Evolutionary conservation across 441 rosid species (phyloP).

Genomic region (Metrosideros polymorpha): DNA sequence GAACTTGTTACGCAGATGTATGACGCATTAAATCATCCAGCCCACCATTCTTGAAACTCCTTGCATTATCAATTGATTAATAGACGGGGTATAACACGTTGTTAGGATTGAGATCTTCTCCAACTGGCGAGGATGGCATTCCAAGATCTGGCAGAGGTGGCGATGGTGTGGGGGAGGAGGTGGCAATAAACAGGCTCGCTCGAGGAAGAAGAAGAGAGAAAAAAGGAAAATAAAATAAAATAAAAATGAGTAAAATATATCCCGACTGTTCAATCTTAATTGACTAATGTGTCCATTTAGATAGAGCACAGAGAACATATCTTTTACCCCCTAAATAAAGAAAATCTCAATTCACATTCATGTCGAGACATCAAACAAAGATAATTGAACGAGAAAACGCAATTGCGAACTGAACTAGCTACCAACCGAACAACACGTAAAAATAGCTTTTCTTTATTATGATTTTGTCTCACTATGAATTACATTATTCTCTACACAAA

Average conservation of each 20-base stretch:
- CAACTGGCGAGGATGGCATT: not conserved
- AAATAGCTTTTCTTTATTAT: not conserved
- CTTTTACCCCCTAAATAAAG: not conserved
- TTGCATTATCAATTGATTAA: not conserved
- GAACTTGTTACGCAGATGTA: not conserved
- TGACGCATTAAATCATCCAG: not conserved
- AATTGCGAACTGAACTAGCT: not conserved
- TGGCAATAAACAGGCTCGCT: not conserved
- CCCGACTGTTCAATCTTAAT: not conserved
- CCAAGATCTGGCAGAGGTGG: not conserved
- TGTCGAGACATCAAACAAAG: not conserved
- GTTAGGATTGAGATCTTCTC: not conserved
- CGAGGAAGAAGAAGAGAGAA: not conserved
- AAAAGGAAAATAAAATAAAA: not conserved
- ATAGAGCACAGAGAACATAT: not conserved
- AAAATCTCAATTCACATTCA: not conserved
- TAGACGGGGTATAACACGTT: not conserved
- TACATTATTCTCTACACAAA: not conserved
- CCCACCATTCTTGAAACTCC: not conserved
- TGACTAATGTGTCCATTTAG: not conserved
- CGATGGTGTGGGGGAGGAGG: not conserved
- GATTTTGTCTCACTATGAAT: not conserved
- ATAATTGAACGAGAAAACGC: not conserved
- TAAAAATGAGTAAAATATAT: not conserved
- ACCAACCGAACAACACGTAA: not conserved